Base-by-base conservation (phyloP, 2,329 filamentous ascomycete genomes). In the Aureobasidium namibiae region DNA sequence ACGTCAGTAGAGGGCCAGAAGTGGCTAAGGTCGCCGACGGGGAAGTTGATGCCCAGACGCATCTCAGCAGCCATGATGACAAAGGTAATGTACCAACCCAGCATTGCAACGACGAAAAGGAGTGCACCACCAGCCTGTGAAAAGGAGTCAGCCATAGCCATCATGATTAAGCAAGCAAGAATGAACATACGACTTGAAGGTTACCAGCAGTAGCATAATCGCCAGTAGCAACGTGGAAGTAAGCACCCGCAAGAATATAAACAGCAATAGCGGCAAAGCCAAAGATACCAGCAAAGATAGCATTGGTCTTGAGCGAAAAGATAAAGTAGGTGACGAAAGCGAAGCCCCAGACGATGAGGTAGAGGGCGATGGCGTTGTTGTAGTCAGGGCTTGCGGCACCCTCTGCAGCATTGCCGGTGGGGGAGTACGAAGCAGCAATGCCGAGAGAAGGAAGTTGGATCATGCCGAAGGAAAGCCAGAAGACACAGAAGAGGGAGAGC, bases 61-160 rank as follows among this genome's bases (percentile, higher is more conserved):
- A 81, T 80, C 69, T 82, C 79, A 3, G 74, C 76, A 1, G 75
- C 74, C 76, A 81, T 80, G 60, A 81, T 80, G 5, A 80, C 78
- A 50, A 80, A 74, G 10, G 76, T 75, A 69, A 80, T 78, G 61
- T 81, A 81, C 76, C 78, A 82, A 1, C 79, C 79, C 4, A 81
- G 63, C 0, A 74, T 23, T 0, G 73, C 77, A 1, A 79, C 76
- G 1, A 79, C 67, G 60, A 82, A 81, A 4, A 74, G 59, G 4
- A 74, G 45, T 7, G 72, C 72, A 29, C 70, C 72, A 21, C 71
- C 72, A 60, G 70, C 65, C 71, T 74, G 58, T 6, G n/a, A n/a
- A n/a, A 14, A 45, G 18, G 34, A 0, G 36, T 54, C 14, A 54
- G 38, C 18, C 4, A 45, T 4, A 21, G n/a, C 3, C 23, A 26